Conservation (phyloP, 2,329 filamentous ascomycete genomes). For the Herpomyces periplanetae region DNA sequence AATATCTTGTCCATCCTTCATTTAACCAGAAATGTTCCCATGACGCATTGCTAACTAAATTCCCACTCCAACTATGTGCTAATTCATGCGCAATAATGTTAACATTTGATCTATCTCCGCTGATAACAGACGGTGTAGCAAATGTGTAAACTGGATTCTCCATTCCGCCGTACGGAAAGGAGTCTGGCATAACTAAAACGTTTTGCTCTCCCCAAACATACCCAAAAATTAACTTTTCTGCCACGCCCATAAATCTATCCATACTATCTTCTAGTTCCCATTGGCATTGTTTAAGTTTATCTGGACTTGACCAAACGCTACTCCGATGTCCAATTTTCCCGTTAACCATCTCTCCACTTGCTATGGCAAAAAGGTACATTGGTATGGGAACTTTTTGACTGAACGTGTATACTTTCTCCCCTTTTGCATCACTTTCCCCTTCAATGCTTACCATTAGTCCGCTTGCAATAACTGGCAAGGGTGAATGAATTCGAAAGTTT, state of each 20-base stretch:
- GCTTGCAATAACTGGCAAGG: constrained; percentile 61
- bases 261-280: constrained; percentile 75
- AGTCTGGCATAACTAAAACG: constrained; percentile 51
- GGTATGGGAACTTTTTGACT: constrained; percentile 73
- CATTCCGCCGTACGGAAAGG: constrained; percentile 48
- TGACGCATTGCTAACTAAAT: constrained; percentile 33
- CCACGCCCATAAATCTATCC: constrained; percentile 57
- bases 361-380: constrained; percentile 71
- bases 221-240: constrained; percentile 40
- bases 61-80: constrained; percentile 47
- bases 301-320: constrained; percentile 48
- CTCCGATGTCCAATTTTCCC: constrained; percentile 60
- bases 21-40: constrained; percentile 36
- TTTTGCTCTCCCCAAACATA: constrained; percentile 92
- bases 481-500: constrained; percentile 50
- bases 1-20: constrained; percentile 69
- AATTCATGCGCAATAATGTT: constrained; percentile 78
- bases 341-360: constrained; percentile 38
- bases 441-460: too few species aligned
- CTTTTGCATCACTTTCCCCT: constrained; percentile 13
- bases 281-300: constrained; percentile 42
- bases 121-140: constrained; percentile 73
- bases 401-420: constrained; percentile 32
- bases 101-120: constrained; percentile 52
- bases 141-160: constrained; percentile 86